Conservation (phyloP, 352 stramenopile genomes). For the Globisporangium polare region DNA sequence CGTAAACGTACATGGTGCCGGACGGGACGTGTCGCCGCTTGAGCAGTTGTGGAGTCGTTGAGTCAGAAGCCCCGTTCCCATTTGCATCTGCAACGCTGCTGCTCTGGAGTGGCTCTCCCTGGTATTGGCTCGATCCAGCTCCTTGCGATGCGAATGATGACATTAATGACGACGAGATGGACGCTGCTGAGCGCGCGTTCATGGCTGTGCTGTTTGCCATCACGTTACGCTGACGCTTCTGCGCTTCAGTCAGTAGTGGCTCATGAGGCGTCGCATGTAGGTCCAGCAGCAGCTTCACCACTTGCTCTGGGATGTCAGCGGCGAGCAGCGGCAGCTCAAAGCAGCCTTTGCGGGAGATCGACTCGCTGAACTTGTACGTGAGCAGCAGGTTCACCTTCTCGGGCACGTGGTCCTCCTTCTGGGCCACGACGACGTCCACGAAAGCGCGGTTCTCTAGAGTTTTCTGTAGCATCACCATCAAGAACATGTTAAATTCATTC, state of each 20-base stretch:
- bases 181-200: neutral
- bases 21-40: conserved; percentile 47
- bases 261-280: conserved; percentile 32
- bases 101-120: neutral
- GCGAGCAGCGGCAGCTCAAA: conserved; percentile 41
- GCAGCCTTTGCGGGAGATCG: conserved; percentile 42
- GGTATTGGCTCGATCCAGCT: neutral
- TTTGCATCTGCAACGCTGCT: neutral
- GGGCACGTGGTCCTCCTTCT: conserved; percentile 5
- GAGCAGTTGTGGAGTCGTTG: conserved; percentile 16
- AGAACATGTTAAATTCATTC: neutral
- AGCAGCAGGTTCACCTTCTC: conserved; percentile 29
- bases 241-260: conserved; percentile 26
- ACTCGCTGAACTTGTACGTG: conserved; percentile 63
- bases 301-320: conserved; percentile 16
- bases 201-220: neutral
- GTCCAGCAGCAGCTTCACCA: conserved; percentile 36
- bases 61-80: neutral
- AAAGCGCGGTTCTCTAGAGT: conserved; percentile 32
- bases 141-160: neutral
- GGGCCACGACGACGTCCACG: conserved; percentile 35
- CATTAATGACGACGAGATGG: neutral
- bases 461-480: conserved; percentile 19
- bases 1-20: conserved; percentile 51
- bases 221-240: conserved; percentile 18